Evolutionary conservation across 176 grass and related monocot species (phyloP), one percentile per base, ranked within the genome.

Genomic region (Tillandsia fasciculata): DNA sequence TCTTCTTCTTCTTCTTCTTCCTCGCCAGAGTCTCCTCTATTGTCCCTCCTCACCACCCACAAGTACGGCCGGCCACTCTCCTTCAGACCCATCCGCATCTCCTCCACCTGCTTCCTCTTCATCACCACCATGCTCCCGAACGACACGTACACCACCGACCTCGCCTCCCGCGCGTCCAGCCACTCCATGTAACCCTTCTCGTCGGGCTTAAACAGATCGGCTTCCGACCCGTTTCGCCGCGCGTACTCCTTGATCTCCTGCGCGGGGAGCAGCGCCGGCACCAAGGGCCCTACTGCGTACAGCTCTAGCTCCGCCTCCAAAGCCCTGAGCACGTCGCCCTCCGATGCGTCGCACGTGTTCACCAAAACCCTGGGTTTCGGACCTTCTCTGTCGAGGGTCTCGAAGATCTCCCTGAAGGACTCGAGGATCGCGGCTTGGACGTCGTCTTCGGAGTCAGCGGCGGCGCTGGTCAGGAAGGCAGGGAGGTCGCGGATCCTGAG

Each of bases 11-110:
- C 56, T 33, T 24, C 24, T 24, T 24, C 24, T 1, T 24, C 24
- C 24, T 24, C 24, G 24, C 24, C 24, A 24, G 24, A 24, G 24
- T 24, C 24, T 24, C 24, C 85, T 58, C 87, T 58, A 79, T 83
- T 88, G 69, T 91, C 87, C 65, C 85, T 71, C 70, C 87, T 65
- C 14, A 96, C 70, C 51, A 96, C 82, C 91, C 87, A 96, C 64
- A 96, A 58, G 58, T 85, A 96, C 10, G 84, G 79, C 22, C 52
- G 57, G 2, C 71, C 70, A 74, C 52, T 86, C 65, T 78, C 79
- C 52, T 68, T 73, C 70, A 96, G 76, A 47, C 74, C 84, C 1
- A 50, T 48, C 1, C 67, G 28, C 8, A 96, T 77, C 77, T 96
- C 82, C 66, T 75, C 65, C 67, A 85, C 58, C 72, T 91, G 91